Evolutionary conservation across 2,329 filamentous ascomycete species (phyloP), one percentile per base, ranked within the genome.

Genomic region (Aspergillus floridensis): DNA sequence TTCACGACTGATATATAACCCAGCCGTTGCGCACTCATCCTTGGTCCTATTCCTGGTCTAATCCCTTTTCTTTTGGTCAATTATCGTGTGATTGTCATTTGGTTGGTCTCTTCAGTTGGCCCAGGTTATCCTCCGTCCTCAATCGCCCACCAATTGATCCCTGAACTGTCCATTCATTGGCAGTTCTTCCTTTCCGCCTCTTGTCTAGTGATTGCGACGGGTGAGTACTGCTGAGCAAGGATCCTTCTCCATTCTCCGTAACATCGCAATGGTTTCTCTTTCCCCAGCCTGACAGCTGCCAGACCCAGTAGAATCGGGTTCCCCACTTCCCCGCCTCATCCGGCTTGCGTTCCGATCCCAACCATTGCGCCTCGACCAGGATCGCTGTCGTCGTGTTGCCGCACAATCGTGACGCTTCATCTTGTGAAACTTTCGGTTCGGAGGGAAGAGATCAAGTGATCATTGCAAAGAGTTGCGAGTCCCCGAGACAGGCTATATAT

Each of bases 291-390:
- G 60, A 64, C 61, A 53, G 53, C 49, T 53, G 48, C 49, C 51
- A 49, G 47, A 41, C 44, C 31, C 50, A 54, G 49, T 22, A 24
- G 12, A 49, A 38, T 52, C 53, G 41, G 26, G 35, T 65, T 56
- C 69, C 66, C 70, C 70, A 71, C 70, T 69, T 67, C 67, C 70
- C 70, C 68, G 60, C 68, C 60, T 58, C 55, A 59, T 49, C 56
- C 63, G 52, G 53, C 56, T 57, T 58, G 44, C 49, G 58, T 64
- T 48, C 57, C 63, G 58, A 68, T 63, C 64, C 54, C 56, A 60
- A 47, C 49, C 38, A 44, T 44, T 46, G 38, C 53, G 49, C 52
- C 52, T 48, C 29, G 41, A 32, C 44, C 57, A 56, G 32, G 51
- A 14, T 60, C 41, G 54, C 46, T 32, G 47, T 51, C 38, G 41